Conservation (phyloP, 2,329 filamentous ascomycete genomes). For the Colletotrichum sp. region DNA sequence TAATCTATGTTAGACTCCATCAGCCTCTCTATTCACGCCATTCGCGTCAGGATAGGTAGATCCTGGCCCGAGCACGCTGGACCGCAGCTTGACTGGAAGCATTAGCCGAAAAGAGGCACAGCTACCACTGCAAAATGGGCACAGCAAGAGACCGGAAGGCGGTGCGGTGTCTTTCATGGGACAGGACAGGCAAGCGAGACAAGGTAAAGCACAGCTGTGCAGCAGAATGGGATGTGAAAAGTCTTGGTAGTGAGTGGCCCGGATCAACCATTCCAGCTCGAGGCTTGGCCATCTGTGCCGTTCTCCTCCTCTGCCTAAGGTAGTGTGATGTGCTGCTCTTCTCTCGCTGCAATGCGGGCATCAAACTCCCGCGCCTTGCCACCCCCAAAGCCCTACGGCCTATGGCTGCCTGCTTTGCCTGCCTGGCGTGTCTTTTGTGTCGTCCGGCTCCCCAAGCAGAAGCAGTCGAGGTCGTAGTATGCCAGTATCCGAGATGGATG, state of each 20-base stretch:
- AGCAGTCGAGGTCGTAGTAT: neutral
- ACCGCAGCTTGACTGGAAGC: neutral
- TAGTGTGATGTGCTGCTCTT: neutral
- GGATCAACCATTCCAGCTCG: neutral
- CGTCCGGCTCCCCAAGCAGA: neutral
- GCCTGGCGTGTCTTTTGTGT: neutral
- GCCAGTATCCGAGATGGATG: neutral
- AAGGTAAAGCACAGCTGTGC: neutral
- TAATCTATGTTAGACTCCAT: neutral
- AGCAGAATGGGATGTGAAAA: neutral
- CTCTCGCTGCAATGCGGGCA: neutral
- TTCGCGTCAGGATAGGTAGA: neutral
- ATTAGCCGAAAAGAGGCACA: neutral
- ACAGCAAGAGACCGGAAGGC: neutral
- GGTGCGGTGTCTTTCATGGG: neutral
- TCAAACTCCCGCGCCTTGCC: neutral
- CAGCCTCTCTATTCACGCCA: neutral
- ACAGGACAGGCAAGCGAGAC: neutral
- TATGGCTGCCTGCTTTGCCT: neutral
- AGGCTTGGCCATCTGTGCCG: neutral
- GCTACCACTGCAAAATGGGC: neutral
- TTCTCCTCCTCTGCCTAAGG: neutral
- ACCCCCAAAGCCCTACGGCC: neutral
- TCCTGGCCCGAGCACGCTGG: neutral
- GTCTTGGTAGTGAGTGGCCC: neutral